Evolutionary conservation across 805 yeast species (phyloP), one percentile per base, ranked within the genome.

Genomic region (Cyberlindnera saturnus): DNA sequence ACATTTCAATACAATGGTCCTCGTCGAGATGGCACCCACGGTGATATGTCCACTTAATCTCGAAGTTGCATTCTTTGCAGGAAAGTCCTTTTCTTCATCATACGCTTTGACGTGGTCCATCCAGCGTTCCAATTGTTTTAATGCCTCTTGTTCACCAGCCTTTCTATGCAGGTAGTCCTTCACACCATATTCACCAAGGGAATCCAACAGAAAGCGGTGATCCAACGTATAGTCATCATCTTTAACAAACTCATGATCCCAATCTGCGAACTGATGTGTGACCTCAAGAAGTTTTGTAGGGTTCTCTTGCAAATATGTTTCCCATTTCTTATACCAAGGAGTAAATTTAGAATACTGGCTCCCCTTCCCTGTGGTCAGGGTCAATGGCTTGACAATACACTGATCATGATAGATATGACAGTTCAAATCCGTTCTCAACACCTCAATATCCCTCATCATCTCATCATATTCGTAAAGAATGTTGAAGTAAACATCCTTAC

Each of bases 251-350:
- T 29, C 19, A 17, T 32, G 34, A 14, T 46, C 50, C 45, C 51
- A 45, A 3, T 46, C 36, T 13, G 45, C 45, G 18, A 53, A 47
- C 26, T 41, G 42, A 18, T 44, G 36, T 10, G 30, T 31, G 5
- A 41, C 13, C 1, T n/a, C 34, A 16, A 32, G 15, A 3, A 39
- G 39, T 7, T 41, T 41, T 8, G 39, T 38, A 19, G 44, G 26
- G 4, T 31, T 36, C 6, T 48, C 47, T 32, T 63, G 51, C 10
- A 69, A 49, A 38, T 57, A 50, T 14, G 55, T 52, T 7, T 55
- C 51, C 77, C 77, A 73, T 28, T 67, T 63, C 43, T 61, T 68
- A 47, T 62, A 70, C 75, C 76, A 73, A 0, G 77, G 77, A 4
- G 75, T 63, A 46, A 73, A 73, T 10, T 71, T 71, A 2, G 74